Evolutionary conservation across 805 yeast genomes (phyloP).

Genomic region (Nakazawaea sp.): DNA sequence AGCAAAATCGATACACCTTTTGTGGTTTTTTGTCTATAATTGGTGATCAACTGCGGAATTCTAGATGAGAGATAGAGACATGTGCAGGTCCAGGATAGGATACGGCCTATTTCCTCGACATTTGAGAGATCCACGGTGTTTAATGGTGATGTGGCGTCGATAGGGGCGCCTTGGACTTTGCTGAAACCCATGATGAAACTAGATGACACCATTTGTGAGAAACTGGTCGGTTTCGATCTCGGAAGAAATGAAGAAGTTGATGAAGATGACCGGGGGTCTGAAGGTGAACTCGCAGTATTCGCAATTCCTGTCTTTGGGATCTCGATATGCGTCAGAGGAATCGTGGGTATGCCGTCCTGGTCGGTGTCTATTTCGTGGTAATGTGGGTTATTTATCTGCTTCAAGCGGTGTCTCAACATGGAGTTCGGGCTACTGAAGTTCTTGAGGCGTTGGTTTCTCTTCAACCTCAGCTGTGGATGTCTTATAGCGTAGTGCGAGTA

Average conservation of each 20-base stretch:
- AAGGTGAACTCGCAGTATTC: not conserved
- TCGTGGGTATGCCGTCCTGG: not conserved
- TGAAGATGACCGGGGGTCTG: not conserved
- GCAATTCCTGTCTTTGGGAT: not conserved
- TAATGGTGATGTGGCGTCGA: constrained; percentile 14
- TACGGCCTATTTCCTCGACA: constrained; percentile 16
- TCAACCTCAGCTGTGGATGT: constrained; percentile 6
- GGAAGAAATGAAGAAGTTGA: not conserved
- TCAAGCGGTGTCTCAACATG: constrained; percentile 5
- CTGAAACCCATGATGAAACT: constrained; percentile 23
- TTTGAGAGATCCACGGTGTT: not conserved
- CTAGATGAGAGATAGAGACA: constrained; percentile 40
- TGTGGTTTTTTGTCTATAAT: constrained; percentile 37
- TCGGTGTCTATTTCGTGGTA: constrained; percentile 10
- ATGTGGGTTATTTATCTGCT: not conserved
- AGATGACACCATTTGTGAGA: constrained; percentile 19
- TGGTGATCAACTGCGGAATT: constrained; percentile 44
- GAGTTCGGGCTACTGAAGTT: constrained; percentile 2
- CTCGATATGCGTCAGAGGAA: constrained; percentile 7
- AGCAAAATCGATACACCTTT: constrained; percentile 44
- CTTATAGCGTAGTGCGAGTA: constrained; percentile 18
- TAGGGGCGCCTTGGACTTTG: constrained; percentile 20
- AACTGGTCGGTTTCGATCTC: constrained; percentile 4
- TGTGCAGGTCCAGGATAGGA: constrained; percentile 48
- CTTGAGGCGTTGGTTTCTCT: constrained; percentile 4